Percentiles rank a stretch among this genome's conserved stretches.
Conservation (phyloP, 768 basidiomycete species). For the Leccinum aurantiacum region DNA sequence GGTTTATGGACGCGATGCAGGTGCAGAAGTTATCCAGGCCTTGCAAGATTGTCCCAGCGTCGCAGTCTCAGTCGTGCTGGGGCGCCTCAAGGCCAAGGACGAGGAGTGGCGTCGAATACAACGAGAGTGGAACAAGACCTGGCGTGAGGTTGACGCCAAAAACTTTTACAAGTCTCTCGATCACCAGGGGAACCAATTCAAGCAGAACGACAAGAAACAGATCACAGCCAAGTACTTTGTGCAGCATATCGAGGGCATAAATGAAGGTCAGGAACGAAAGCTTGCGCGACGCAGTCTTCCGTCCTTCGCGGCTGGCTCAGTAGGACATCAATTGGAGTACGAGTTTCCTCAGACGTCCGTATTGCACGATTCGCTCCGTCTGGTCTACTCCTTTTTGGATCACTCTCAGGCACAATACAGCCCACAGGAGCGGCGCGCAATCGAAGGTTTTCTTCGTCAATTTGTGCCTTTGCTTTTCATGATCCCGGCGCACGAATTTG, state of each 20-base stretch:
- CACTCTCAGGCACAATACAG: conserved; percentile 78
- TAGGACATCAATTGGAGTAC: conserved; percentile 76
- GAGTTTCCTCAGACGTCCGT: conserved; percentile 75
- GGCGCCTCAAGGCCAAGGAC: conserved; percentile 87
- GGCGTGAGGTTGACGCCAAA: conserved; percentile 95
- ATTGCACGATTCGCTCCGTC: conserved; percentile 84
- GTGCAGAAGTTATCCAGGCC: conserved; percentile 75
- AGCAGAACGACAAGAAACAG: conserved; percentile 91
- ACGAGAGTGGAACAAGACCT: conserved; percentile 94
- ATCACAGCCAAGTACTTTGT: conserved; percentile 85
- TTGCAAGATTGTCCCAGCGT: conserved; percentile 90
- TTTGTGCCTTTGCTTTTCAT: conserved; percentile 85
- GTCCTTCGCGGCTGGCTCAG: conserved; percentile 45
- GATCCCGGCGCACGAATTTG: conserved; percentile 65
- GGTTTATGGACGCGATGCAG: conserved; percentile 83
- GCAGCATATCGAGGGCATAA: conserved; percentile 70
- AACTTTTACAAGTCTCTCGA: conserved; percentile 99
- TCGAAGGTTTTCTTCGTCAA: conserved; percentile 81
- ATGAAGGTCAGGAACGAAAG: conserved; percentile 54
- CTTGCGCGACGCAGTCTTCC: conserved; percentile 31
- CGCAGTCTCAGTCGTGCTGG: conserved; percentile 87
- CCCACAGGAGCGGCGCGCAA: conserved; percentile 70
- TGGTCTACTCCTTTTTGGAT: conserved; percentile 90
- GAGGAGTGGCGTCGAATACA: conserved; percentile 96
- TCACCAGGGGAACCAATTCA: conserved; percentile 93